phyloP scores from a whole-genome alignment of 1,284 basidiomycete species.

The Ganoderma meredithae region DNA sequence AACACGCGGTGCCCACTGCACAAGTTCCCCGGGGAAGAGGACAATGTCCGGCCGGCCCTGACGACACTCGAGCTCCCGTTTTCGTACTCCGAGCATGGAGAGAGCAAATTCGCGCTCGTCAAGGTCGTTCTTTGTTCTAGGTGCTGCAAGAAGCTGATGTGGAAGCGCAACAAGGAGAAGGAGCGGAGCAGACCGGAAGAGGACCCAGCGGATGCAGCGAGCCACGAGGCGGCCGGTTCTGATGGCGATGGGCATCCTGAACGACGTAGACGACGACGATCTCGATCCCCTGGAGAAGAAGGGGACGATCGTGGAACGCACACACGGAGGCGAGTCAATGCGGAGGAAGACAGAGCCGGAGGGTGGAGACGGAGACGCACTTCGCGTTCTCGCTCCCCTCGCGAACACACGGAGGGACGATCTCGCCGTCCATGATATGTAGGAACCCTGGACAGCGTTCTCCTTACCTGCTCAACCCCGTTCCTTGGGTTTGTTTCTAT shows the following conservation, averaged over 20 bases:
- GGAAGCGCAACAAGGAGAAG: constrained; percentile 79
- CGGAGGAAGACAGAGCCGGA: constrained; percentile 2
- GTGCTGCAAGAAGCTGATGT: constrained; percentile 86
- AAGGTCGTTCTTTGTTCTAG: constrained; percentile 85
- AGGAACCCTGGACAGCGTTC: background rate
- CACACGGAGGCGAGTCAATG: background rate
- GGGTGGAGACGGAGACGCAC: constrained; percentile 14
- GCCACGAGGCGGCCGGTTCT: background rate
- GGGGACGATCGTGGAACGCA: background rate
- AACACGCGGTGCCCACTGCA: constrained; percentile 86
- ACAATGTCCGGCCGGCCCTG: constrained; percentile 48
- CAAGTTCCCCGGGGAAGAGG: constrained; percentile 35
- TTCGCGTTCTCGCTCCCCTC: constrained; percentile 35
- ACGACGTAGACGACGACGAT: background rate
- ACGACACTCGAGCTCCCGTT: constrained; percentile 88
- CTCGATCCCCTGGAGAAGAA: constrained; percentile 1
- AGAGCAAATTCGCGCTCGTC: constrained; percentile 81
- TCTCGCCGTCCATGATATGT: constrained; percentile 6
- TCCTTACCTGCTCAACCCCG: background rate
- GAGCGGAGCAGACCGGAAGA: constrained; percentile 29
- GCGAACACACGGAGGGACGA: constrained; percentile 8
- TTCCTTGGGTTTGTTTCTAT: background rate
- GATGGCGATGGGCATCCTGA: background rate
- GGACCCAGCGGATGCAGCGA: background rate
- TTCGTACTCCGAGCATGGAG: constrained; percentile 81